Evolutionary conservation across 805 yeast genomes (phyloP), one percentile per base, ranked within the genome.

Genomic region (Metschnikowia henanensis): DNA sequence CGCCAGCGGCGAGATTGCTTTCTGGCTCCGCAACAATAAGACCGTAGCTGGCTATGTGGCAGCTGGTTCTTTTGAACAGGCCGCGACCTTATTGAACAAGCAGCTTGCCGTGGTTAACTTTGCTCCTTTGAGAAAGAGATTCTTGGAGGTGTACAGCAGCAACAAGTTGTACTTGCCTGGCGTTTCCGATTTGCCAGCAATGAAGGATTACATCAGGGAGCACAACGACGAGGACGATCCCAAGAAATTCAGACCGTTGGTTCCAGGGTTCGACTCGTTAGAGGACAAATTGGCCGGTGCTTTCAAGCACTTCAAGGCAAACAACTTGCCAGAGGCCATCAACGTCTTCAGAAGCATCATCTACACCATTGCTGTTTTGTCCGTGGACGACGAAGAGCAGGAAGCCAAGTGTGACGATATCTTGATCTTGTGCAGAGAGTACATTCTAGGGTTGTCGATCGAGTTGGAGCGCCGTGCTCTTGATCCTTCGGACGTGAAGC

Each of bases 11-110:
- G 96, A 91, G 61, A 66, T 81, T 25, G 83, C 83, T 4, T 65
- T 66, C 46, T 95, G 99, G 99, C 77, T 87, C 23, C 84, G 92
- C 53, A 88, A 86, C 65, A 87, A 96, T 15, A 86, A 84, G 50
- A 78, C 91, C 43, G 89, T 97, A 4, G 97, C 96, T 23, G 89
- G 88, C 21, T 87, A 89, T 56, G 90, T 85, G 58, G 97, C 99
- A 2, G 90, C 97, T 2, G 99, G 99, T 56, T 87, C 95, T 4
- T 92, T 92, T 62, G 97, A 90, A 53, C 86, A 92, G 41, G 99
- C 98, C 30, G 94, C 97, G 30, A 95, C 90, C 58, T 79, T 95
- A 60, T 77, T 94, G 57, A 82, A 84, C 71, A 85, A 92, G 59
- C 99, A 95, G 66, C 74, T 84, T 35, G 99, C 97, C 56, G 79